Conservation (phyloP, 139 green algal genomes). For the Micractinium sp. region DNA sequence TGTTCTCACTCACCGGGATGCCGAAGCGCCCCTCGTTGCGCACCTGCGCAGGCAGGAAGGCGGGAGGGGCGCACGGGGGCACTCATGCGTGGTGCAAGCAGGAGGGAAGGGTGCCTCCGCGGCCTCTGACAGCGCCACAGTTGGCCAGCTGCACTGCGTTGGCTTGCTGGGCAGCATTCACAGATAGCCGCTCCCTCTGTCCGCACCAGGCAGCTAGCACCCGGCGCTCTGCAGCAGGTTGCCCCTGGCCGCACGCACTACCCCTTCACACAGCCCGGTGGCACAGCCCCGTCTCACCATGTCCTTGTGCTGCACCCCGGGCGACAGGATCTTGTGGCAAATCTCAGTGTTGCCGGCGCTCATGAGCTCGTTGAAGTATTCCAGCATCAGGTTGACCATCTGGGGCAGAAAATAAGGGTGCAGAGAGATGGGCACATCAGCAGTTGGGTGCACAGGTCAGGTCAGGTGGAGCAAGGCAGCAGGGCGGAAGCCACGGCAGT, state of each 20-base stretch:
- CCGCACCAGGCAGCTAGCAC: too few species aligned
- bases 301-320: conserved; percentile 13
- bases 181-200: neutral
- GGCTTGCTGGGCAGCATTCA: neutral
- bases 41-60: neutral
- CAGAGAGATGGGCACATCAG: too few species aligned
- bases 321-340: neutral
- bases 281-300: conserved; percentile 11
- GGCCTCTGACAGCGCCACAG: neutral
- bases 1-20: neutral
- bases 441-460: too few species aligned
- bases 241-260: too few species aligned
- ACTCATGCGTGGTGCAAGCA: neutral
- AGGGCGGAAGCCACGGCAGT: neutral
- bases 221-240: too few species aligned
- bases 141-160: neutral
- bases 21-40: conserved; percentile 26
- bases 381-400: conserved; percentile 7
- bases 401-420: neutral
- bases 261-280: too few species aligned
- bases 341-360: neutral
- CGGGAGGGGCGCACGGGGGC: neutral
- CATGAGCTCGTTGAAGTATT: conserved; percentile 17
- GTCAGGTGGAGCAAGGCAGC: neutral
- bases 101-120: neutral